Conservation (phyloP, 306 rosid species). For the Lupinus albus region DNA sequence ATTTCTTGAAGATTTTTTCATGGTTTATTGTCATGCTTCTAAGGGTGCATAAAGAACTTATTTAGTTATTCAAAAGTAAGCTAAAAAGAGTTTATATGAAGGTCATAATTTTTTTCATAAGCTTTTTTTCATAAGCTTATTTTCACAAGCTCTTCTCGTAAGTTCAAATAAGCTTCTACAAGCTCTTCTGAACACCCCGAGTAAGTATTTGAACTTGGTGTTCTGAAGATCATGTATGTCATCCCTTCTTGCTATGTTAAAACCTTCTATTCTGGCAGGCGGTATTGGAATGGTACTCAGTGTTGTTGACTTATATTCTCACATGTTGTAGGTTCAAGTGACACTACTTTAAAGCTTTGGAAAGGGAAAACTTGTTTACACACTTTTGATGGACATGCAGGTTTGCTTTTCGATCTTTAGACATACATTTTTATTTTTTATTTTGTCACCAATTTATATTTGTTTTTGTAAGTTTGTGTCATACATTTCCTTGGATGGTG, state of each 20-base stretch:
- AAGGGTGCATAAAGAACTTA: no score
- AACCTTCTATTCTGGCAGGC: background rate
- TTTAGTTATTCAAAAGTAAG: no score
- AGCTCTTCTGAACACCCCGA: no score
- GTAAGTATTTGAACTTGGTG: background rate
- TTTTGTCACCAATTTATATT: background rate
- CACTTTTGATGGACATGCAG: conserved; percentile 89
- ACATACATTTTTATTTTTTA: conserved; percentile 5
- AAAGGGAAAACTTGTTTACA: conserved; percentile 75
- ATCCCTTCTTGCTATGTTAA: conserved; percentile 22
- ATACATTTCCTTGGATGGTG: conserved; percentile 26
- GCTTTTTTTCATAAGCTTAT: no score
- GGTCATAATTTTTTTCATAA: no score
- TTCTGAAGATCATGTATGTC: conserved; percentile 3
- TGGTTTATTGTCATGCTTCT: background rate
- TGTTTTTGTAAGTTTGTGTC: background rate
- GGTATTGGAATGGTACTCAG: conserved; percentile 7
- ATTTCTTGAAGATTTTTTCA: conserved; percentile 6
- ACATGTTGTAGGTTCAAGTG: conserved; percentile 76
- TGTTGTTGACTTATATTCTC: conserved; percentile 35
- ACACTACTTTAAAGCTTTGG: conserved; percentile 86
- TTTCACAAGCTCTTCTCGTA: no score
- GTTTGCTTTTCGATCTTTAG: conserved; percentile 44
- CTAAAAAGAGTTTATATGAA: no score
- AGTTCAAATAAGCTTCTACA: no score